Evolutionary conservation across 768 basidiomycete genomes (phyloP), one percentile per base, ranked within the genome.

Genomic region (Boletus insuetus): DNA sequence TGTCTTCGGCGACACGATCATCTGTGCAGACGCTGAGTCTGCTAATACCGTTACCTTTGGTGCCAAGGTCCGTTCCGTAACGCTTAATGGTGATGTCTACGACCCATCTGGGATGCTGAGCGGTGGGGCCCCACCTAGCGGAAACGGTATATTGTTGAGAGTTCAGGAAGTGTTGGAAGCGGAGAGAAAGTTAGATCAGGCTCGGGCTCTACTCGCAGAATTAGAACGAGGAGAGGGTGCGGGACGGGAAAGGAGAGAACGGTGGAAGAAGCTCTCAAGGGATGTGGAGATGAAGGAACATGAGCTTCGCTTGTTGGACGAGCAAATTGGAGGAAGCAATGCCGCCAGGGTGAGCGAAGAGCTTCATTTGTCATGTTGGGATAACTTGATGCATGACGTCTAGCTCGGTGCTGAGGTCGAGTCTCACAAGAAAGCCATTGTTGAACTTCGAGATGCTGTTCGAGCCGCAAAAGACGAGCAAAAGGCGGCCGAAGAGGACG

Each of bases 71-170:
- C 86, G 86, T 48, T 94, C 91, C 11, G 94, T 98, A 45, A 99
- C 97, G 8, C 77, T 97, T 20, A 87, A 92, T 3, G 97, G 97
- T 3, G 97, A 98, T 65, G 84, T 97, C 12, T 98, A 99, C 69
- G 97, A 99, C 58, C 96, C 97, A 3, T 89, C 89, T 9, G 96
- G 96, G 8, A 95, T 91, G 0, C 82, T 99, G 19, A 91, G 87
- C 19, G 97, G 97, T 6, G 97, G 97, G 1, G 83, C 93, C 1
- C 86, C 93, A 0, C 91, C 94, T 0, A 87, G 76, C 57, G 78
- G 84, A 22, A 85, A 80, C 32, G 89, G 90, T 2, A 76, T 87
- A 4, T 76, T 98, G 17, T 73, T 96, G 48, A 84, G 85, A 59
- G 93, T 94, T 0, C 94, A 96, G 67, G 86, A 93, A 66, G 73